phyloP scores from a whole-genome alignment of 1,284 basidiomycete species.

The Ganoderma boninense region DNA sequence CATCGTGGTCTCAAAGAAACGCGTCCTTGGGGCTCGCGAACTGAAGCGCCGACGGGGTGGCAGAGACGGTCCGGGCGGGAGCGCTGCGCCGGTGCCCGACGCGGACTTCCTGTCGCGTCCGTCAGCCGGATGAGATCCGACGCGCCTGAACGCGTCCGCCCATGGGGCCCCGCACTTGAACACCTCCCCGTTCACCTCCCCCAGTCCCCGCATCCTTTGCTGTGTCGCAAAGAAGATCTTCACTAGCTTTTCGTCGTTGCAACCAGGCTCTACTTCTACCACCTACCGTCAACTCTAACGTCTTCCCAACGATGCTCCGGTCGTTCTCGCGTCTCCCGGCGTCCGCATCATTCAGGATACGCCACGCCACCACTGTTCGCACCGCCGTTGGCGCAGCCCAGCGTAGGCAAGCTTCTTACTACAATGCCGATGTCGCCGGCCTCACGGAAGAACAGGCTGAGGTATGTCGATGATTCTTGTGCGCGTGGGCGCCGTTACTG shows the following conservation, averaged over 20 bases:
- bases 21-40: background rate
- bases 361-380: slow-evolving; percentile 1
- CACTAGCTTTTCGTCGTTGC: background rate
- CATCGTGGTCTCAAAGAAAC: slow-evolving; percentile 29
- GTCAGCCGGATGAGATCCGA: slow-evolving; percentile 8
- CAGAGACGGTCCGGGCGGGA: background rate
- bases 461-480: slow-evolving; percentile 51
- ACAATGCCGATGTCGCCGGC: slow-evolving; percentile 83
- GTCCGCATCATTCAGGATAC: background rate
- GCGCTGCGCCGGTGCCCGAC: background rate
- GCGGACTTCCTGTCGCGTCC: background rate
- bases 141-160: background rate
- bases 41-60: background rate
- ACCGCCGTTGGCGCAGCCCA: slow-evolving; percentile 8
- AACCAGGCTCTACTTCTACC: background rate
- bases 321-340: slow-evolving; percentile 11
- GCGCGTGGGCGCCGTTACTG: background rate
- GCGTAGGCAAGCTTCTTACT: slow-evolving; percentile 62
- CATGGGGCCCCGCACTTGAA: background rate
- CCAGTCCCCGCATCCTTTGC: background rate
- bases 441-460: slow-evolving; percentile 86
- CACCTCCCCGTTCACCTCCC: background rate
- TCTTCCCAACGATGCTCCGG: slow-evolving; percentile 5
- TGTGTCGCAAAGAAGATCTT: background rate
- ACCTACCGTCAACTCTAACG: background rate